A percentile compares a stretch with the other conserved stretches of the same genome.
Conservation (phyloP, 2,329 filamentous ascomycete species). For the Pyrenophora teres region DNA sequence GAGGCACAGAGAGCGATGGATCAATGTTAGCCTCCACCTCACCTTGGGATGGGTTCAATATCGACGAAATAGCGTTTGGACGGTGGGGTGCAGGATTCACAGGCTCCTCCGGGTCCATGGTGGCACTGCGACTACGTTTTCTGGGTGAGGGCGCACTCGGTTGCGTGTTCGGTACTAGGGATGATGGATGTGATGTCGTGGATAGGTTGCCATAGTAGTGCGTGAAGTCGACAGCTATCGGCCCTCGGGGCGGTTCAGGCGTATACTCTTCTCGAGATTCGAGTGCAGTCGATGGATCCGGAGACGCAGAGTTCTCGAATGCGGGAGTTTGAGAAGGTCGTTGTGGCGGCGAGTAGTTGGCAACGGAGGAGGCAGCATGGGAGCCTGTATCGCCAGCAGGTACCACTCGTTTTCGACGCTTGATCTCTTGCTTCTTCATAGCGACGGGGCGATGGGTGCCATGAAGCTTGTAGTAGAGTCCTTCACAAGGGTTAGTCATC, state of each 20-base stretch:
- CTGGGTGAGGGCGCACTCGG: conserved; percentile 34
- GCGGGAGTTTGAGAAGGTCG: conserved; percentile 35
- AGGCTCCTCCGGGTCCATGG: conserved; percentile 36
- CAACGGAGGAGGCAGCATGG: conserved; percentile 34
- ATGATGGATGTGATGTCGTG: conserved; percentile 20
- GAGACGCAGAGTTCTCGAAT: conserved; percentile 43
- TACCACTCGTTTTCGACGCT: conserved; percentile 91
- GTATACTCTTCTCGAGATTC: conserved; percentile 38
- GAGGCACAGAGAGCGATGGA: conserved; percentile 33
- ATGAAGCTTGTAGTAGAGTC: conserved; percentile 94
- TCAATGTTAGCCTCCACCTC: conserved; percentile 39
- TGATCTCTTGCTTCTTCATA: conserved; percentile 99
- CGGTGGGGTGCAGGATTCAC: conserved; percentile 36
- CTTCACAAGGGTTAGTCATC: conserved; percentile 53
- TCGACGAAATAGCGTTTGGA: conserved; percentile 42
- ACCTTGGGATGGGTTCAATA: conserved; percentile 36
- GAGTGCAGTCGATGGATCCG: conserved; percentile 37
- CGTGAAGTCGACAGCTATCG: conserved; percentile 46
- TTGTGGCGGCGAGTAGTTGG: conserved; percentile 37
- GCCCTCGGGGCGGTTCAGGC: conserved; percentile 33
- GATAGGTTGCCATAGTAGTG: conserved; percentile 34
- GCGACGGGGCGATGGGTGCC: conserved; percentile 89
- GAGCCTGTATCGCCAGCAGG: conserved; percentile 64
- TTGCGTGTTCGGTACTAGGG: conserved; percentile 20
- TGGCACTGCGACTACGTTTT: conserved; percentile 46